Conservation (phyloP, 805 yeast species). For the Tetrapisispora fleetii region DNA sequence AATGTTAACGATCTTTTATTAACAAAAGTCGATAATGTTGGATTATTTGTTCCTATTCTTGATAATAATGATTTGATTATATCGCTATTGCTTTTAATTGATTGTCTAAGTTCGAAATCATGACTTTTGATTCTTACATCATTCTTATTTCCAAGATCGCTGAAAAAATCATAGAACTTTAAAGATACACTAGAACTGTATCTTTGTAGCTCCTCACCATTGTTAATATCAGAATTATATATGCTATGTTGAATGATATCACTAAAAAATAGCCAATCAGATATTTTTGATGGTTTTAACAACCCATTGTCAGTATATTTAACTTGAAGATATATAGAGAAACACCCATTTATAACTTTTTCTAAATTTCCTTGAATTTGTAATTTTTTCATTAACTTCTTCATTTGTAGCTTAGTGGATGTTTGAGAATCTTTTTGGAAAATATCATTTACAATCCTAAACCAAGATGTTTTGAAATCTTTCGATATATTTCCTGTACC, state of each 20-base stretch:
- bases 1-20: conserved; percentile 15
- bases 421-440: conserved; percentile 44
- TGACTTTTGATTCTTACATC: conserved; percentile 24
- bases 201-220: conserved; percentile 38
- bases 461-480: conserved; percentile 63
- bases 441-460: conserved; percentile 46
- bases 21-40: conserved; percentile 10
- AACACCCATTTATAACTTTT: conserved; percentile 62
- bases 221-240: conserved; percentile 23
- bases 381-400: conserved; percentile 37
- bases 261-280: conserved; percentile 70
- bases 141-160: conserved; percentile 42
- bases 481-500: conserved; percentile 27
- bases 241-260: conserved; percentile 42
- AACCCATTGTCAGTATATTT: conserved; percentile 58
- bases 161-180: conserved; percentile 54
- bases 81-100: conserved; percentile 20
- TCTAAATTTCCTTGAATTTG: conserved; percentile 45
- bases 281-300: conserved; percentile 45
- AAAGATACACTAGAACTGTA: conserved; percentile 51
- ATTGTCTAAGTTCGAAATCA: conserved; percentile 27
- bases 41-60: conserved; percentile 9
- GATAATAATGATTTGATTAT: conserved; percentile 20
- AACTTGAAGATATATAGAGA: conserved; percentile 50
- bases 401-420: conserved; percentile 40